These are phyloP conservation scores for Aspergillus funiculosus DNA, from an alignment of 495 filamentous ascomycete genomes.

Conservation along the genomic window DNA sequence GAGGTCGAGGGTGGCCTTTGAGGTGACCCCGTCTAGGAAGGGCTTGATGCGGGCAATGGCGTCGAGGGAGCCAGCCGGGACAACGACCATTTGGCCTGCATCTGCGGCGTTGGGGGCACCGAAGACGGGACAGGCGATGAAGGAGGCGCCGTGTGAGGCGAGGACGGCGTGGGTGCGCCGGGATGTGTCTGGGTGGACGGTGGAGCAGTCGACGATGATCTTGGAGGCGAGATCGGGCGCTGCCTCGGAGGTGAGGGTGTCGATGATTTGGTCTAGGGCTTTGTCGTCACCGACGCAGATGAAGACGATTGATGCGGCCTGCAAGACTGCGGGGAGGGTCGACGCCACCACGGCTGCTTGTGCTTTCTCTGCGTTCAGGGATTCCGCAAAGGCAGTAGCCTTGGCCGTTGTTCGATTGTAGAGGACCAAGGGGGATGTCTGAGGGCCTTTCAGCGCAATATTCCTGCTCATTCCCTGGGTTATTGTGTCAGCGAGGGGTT, in stretches of 20 bases:
- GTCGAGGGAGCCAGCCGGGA: constrained; percentile 62
- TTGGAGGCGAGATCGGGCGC: constrained; percentile 39
- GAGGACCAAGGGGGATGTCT: constrained; percentile 62
- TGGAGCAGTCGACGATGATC: constrained; percentile 74
- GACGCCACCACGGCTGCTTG: constrained; percentile 47
- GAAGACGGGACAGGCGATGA: constrained; percentile 78
- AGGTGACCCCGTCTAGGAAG: constrained; percentile 74
- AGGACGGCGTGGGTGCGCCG: constrained; percentile 53
- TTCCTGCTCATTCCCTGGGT: constrained; percentile 80
- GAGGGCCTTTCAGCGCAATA: constrained; percentile 67
- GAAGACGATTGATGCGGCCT: constrained; percentile 72
- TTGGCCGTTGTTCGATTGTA: constrained; percentile 71
- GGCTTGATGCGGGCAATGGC: constrained; percentile 61
- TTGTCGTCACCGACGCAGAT: constrained; percentile 75
- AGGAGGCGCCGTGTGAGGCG: constrained; percentile 54
- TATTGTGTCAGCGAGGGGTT: constrained; percentile 18
- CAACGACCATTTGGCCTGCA: constrained; percentile 65
- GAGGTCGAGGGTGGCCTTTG: constrained; percentile 53
- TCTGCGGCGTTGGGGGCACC: constrained; percentile 77
- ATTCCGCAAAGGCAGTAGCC: constrained; percentile 49
- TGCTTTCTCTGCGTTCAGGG: constrained; percentile 48
- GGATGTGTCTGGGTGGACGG: constrained; percentile 80
- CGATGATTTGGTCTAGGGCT: constrained; percentile 55
- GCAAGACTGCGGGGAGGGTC: constrained; percentile 59
- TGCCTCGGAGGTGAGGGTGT: constrained; percentile 37